A percentile compares a stretch with the other conserved stretches of the same genome.
phyloP scores from a whole-genome alignment of 179 eudicot species.

The Camellia oleifera region DNA sequence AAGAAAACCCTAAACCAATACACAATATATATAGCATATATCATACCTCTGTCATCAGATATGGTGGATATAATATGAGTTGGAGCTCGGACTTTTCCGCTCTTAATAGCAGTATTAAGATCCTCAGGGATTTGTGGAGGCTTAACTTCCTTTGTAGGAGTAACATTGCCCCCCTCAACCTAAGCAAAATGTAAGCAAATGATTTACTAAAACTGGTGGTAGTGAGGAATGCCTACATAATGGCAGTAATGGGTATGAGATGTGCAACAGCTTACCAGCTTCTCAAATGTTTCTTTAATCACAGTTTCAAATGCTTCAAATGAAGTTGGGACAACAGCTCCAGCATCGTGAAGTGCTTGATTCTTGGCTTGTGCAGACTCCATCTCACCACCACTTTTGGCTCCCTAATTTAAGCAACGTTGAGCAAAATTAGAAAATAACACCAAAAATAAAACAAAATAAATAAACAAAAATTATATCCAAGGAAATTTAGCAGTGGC shows the following conservation, averaged over 20 bases:
- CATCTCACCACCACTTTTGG: constrained; percentile 96
- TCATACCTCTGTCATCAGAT: constrained; percentile 83
- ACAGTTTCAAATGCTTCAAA: constrained; percentile 82
- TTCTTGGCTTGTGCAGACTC: constrained; percentile 99
- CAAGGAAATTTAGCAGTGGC: constrained; percentile 20
- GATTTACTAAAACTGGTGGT: not conserved
- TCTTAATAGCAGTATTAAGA: constrained; percentile 79
- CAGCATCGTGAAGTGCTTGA: constrained; percentile 91
- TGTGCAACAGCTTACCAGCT: constrained; percentile 53
- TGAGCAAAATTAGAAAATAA: constrained; percentile 5
- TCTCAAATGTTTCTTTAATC: constrained; percentile 81
- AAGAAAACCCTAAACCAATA: too few species aligned
- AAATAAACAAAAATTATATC: not conserved
- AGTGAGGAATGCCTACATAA: not conserved
- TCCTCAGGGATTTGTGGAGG: constrained; percentile 99
- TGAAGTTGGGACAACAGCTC: constrained; percentile 94
- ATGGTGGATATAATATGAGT: constrained; percentile 96
- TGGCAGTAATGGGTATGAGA: not conserved
- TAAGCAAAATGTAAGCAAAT: constrained; percentile 14
- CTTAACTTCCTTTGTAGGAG: constrained; percentile 71
- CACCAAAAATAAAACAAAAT: not conserved
- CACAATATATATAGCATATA: not conserved
- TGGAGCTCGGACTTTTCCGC: constrained; percentile 97
- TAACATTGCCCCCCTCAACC: constrained; percentile 76
- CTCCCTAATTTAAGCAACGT: constrained; percentile 57